A percentile compares a stretch with the other conserved stretches of the same genome.
phyloP scores from a whole-genome alignment of 768 basidiomycete species.

The Lactarius pseudohatsudake region DNA sequence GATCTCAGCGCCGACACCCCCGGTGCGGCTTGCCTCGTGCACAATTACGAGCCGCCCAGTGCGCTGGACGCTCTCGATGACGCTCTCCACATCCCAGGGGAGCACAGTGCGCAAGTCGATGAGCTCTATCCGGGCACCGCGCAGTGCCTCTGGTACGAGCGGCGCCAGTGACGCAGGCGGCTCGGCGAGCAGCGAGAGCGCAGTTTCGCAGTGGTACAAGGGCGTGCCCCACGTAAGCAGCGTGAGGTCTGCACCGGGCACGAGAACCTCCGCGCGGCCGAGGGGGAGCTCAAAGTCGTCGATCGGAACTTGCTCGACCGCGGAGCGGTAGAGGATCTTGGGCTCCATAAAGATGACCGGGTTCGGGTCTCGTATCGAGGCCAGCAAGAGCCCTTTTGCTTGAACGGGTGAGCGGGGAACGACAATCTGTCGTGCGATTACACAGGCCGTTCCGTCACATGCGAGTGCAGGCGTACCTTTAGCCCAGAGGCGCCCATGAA shows the following conservation, averaged over 20 bases:
- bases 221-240: slow-evolving; percentile 93
- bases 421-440: slow-evolving; percentile 50
- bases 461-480: slow-evolving; percentile 51
- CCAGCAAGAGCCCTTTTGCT: slow-evolving; percentile 88
- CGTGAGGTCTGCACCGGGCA: slow-evolving; percentile 80
- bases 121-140: slow-evolving; percentile 76
- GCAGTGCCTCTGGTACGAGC: slow-evolving; percentile 63
- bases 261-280: slow-evolving; percentile 73
- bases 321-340: slow-evolving; percentile 88
- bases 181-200: slow-evolving; percentile 66
- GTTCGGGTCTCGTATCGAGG: slow-evolving; percentile 88
- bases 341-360: slow-evolving; percentile 97
- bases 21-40: slow-evolving; percentile 87
- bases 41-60: slow-evolving; percentile 87
- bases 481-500: slow-evolving; percentile 89
- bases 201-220: slow-evolving; percentile 84
- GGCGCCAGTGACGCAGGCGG: slow-evolving; percentile 64
- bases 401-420: slow-evolving; percentile 93
- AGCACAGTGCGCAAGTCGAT: slow-evolving; percentile 89
- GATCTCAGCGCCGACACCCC: slow-evolving; percentile 88
- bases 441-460: not conserved
- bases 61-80: slow-evolving; percentile 78
- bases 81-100: slow-evolving; percentile 83
- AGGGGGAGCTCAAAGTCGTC: slow-evolving; percentile 87
- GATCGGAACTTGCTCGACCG: slow-evolving; percentile 90